phyloP scores from a whole-genome alignment of 768 basidiomycete species.

The Podaxis pistillaris region DNA sequence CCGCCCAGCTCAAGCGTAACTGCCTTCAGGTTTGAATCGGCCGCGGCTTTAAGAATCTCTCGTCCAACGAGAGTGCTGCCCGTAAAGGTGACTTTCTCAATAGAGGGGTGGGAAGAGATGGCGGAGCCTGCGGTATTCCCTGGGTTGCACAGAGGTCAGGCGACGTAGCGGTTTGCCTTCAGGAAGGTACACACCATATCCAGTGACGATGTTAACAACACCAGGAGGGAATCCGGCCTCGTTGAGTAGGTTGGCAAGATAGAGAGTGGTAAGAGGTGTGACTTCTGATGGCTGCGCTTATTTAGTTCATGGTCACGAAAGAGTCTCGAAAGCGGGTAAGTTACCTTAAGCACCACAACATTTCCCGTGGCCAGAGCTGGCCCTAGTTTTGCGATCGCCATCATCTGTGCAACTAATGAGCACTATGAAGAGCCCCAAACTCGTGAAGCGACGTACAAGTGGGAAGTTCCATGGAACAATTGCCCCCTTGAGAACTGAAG shows the following conservation, averaged over 20 bases:
- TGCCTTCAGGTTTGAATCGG: slow-evolving; percentile 71
- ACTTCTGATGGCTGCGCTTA: slow-evolving; percentile 57
- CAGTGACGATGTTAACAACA: slow-evolving; percentile 70
- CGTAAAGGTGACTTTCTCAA: slow-evolving; percentile 78
- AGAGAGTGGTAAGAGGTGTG: slow-evolving; percentile 66
- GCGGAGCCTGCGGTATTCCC: slow-evolving; percentile 61
- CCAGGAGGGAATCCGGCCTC: slow-evolving; percentile 79
- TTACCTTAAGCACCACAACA: slow-evolving; percentile 61
- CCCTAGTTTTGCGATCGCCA: slow-evolving; percentile 67
- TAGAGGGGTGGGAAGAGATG: slow-evolving; percentile 59
- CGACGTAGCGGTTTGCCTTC: background rate
- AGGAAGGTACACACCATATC: slow-evolving; percentile 42
- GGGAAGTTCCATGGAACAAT: slow-evolving; percentile 67
- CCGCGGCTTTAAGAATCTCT: slow-evolving; percentile 67
- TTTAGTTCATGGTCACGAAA: background rate
- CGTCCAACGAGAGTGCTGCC: slow-evolving; percentile 74
- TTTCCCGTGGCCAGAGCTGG: slow-evolving; percentile 82
- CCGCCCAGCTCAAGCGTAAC: slow-evolving; percentile 76
- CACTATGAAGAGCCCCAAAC: background rate
- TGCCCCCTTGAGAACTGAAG: slow-evolving; percentile 29
- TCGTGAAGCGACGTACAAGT: slow-evolving; percentile 14
- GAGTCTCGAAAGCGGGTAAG: background rate
- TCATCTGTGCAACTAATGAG: slow-evolving; percentile 22
- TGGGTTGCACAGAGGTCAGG: slow-evolving; percentile 4
- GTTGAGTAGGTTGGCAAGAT: slow-evolving; percentile 46